These are phyloP conservation scores for Picochlorum sp. DNA, from an alignment of 139 green algal genomes.

Conservation along the genomic window DNA sequence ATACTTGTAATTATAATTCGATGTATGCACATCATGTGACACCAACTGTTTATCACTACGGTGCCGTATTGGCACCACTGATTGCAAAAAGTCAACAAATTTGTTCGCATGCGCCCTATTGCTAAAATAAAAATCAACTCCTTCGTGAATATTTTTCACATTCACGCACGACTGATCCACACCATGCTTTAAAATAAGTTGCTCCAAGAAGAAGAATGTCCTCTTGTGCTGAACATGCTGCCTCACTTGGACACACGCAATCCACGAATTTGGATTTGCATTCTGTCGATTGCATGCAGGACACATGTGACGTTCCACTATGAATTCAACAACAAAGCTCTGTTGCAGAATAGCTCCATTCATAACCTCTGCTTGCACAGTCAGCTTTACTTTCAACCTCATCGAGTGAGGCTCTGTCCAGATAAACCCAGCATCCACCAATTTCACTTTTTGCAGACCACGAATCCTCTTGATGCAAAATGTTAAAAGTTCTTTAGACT, in stretches of 20 bases:
- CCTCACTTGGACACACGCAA: slow-evolving; percentile 78
- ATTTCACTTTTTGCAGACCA: slow-evolving; percentile 85
- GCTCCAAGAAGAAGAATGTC: slow-evolving; percentile 98
- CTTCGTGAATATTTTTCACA: slow-evolving; percentile 79
- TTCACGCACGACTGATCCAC: slow-evolving; percentile 66
- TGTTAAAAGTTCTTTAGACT: slow-evolving; percentile 94
- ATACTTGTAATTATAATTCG: slow-evolving; percentile 98
- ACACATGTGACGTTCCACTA: slow-evolving; percentile 95
- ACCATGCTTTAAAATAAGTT: slow-evolving; percentile 93
- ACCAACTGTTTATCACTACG: slow-evolving; percentile 95
- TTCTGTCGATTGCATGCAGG: slow-evolving; percentile 72
- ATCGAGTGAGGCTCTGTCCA: slow-evolving; percentile 98
- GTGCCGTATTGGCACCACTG: slow-evolving; percentile 29
- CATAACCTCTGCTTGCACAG: slow-evolving; percentile 87
- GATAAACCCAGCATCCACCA: slow-evolving; percentile 97
- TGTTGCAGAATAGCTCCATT: slow-evolving; percentile 98
- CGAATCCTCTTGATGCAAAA: slow-evolving; percentile 93
- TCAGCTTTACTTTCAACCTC: slow-evolving; percentile 92
- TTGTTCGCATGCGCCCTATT: slow-evolving; percentile 76
- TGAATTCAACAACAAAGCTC: slow-evolving; percentile 89
- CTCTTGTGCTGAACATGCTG: slow-evolving; percentile 97
- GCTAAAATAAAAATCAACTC: slow-evolving; percentile 94
- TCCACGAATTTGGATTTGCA: slow-evolving; percentile 93
- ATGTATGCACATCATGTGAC: slow-evolving; percentile 84
- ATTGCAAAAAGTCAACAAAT: slow-evolving; percentile 92